These are phyloP conservation scores for Eucalyptus dawsonii DNA, from an alignment of 345 rosid genomes.

Conservation along the genomic window DNA sequence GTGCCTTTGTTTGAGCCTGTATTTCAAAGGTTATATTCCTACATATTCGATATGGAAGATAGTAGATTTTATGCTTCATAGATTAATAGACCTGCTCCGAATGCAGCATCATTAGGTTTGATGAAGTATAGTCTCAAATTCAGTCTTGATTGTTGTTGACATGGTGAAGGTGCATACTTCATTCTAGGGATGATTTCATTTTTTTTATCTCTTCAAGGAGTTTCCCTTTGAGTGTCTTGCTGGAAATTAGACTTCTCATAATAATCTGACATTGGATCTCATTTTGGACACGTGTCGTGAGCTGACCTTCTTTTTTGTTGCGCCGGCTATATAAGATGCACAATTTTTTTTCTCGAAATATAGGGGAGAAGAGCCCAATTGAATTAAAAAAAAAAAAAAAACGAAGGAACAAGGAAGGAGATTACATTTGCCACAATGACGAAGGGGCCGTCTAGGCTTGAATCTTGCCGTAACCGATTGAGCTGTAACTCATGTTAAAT, in stretches of 20 bases:
- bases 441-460: no score
- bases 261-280: no score
- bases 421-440: no score
- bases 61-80: conserved; percentile 30
- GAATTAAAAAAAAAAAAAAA: no score
- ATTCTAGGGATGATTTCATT: not conserved
- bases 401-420: no score
- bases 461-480: no score
- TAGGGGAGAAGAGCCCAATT: no score
- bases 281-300: no score
- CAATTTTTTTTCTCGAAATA: no score
- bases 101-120: conserved; percentile 79
- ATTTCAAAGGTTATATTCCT: conserved; percentile 63
- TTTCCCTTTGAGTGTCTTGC: not conserved
- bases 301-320: no score
- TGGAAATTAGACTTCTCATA: not conserved
- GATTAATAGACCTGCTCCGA: conserved; percentile 65
- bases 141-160: not conserved
- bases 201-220: not conserved
- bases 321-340: no score
- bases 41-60: conserved; percentile 58
- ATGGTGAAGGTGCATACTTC: not conserved
- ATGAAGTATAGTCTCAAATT: conserved; percentile 49
- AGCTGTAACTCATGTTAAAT: no score
- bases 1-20: conserved; percentile 77